Conservation (phyloP, 2,329 filamentous ascomycete species). For the Epichloe amarillans region DNA sequence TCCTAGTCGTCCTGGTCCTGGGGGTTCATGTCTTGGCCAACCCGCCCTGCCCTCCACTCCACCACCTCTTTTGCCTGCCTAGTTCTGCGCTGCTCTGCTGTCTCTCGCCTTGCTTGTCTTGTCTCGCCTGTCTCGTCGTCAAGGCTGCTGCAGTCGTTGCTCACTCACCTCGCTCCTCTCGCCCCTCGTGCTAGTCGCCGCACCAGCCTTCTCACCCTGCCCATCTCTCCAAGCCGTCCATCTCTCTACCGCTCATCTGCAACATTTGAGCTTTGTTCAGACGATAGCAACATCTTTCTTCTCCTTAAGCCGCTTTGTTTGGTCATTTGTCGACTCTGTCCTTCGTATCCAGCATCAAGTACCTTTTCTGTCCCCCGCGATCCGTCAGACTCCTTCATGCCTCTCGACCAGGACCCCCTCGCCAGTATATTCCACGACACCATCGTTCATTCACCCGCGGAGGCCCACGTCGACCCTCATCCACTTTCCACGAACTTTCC, state of each 20-base stretch:
- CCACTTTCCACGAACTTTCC: slow-evolving; percentile 5
- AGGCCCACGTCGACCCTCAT: background rate
- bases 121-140: background rate
- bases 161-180: background rate
- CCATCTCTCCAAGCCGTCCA: slow-evolving; percentile 2
- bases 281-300: background rate
- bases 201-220: slow-evolving; percentile 6
- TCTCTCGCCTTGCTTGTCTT: background rate
- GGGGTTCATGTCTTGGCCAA: slow-evolving; percentile 5
- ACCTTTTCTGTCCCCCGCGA: background rate
- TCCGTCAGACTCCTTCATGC: slow-evolving; percentile 1
- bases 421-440: slow-evolving; percentile 1
- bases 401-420: background rate
- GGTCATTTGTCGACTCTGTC: background rate
- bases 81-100: slow-evolving; percentile 1
- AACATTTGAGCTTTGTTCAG: background rate
- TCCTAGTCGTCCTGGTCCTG: slow-evolving; percentile 2
- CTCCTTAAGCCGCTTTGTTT: background rate
- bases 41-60: slow-evolving; percentile 1
- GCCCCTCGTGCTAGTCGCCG: slow-evolving; percentile 3
- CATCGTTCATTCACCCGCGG: slow-evolving; percentile 1
- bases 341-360: background rate
- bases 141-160: slow-evolving; percentile 1
- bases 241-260: slow-evolving; percentile 3
- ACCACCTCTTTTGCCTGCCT: background rate